phyloP scores from a whole-genome alignment of 1,284 basidiomycete species.

The Mycosarcoma mackinlayi region DNA sequence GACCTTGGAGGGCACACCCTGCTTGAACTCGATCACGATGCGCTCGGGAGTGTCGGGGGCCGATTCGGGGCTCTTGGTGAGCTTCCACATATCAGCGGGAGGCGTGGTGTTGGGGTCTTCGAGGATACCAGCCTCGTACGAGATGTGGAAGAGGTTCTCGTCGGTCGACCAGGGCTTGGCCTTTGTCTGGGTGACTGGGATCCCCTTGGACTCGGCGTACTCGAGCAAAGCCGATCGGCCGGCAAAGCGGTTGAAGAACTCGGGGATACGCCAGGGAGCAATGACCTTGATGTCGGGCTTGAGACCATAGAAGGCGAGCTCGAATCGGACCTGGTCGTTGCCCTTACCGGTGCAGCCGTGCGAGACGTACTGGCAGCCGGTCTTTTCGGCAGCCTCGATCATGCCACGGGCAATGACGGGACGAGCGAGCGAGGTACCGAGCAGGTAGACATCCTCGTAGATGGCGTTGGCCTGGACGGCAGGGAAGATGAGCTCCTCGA shows the following conservation, averaged over 20 bases:
- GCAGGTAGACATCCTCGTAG: slow-evolving; percentile 99
- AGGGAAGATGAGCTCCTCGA: slow-evolving; percentile 94
- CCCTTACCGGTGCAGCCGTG: slow-evolving; percentile 99
- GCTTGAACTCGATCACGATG: slow-evolving; percentile 77
- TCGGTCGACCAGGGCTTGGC: slow-evolving; percentile 97
- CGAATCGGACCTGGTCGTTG: slow-evolving; percentile 99
- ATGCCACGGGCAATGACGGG: slow-evolving; percentile 99
- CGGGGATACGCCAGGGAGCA: slow-evolving; percentile 96
- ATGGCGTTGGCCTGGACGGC: slow-evolving; percentile 98
- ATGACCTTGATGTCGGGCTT: slow-evolving; percentile 99
- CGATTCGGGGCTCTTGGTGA: slow-evolving; percentile 84
- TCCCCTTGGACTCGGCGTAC: slow-evolving; percentile 87
- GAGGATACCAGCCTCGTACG: slow-evolving; percentile 98
- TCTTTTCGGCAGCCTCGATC: slow-evolving; percentile 90
- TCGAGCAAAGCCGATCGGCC: slow-evolving; percentile 91
- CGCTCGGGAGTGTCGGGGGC: slow-evolving; percentile 85
- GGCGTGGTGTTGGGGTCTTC: slow-evolving; percentile 96
- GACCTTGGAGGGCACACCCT: slow-evolving; percentile 75
- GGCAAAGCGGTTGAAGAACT: slow-evolving; percentile 97
- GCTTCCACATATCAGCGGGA: slow-evolving; percentile 99
- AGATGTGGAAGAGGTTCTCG: slow-evolving; percentile 99
- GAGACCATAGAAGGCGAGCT: slow-evolving; percentile 98
- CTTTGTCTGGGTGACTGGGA: slow-evolving; percentile 93
- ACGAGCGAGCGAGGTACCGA: slow-evolving; percentile 96
- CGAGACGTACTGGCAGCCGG: slow-evolving; percentile 79